These are phyloP conservation scores for Aspergillus intermedius DNA, from an alignment of 2,329 filamentous ascomycete genomes.

Conservation along the genomic window DNA sequence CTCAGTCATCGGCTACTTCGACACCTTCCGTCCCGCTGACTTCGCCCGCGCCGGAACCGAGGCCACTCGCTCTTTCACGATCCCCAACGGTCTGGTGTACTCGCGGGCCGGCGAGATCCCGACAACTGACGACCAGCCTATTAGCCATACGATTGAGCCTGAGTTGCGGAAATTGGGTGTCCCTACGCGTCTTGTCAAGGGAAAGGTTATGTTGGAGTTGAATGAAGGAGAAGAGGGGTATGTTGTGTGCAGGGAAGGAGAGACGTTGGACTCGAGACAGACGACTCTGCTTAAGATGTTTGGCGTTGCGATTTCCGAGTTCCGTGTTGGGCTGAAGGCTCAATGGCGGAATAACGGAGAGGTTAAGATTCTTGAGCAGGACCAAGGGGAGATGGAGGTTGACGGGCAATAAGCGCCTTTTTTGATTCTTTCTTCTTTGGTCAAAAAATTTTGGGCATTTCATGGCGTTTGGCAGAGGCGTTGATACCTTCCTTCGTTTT, in stretches of 20 bases:
- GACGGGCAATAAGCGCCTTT: conserved; percentile 25
- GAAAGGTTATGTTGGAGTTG: conserved; percentile 70
- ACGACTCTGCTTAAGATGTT: conserved; percentile 92
- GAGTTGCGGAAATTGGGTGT: conserved; percentile 83
- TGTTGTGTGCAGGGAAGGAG: conserved; percentile 75
- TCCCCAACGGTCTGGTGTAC: conserved; percentile 79
- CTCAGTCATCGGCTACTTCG: conserved; percentile 67
- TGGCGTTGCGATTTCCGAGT: conserved; percentile 82
- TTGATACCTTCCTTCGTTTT: conserved; percentile 16
- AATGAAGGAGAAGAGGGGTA: conserved; percentile 50
- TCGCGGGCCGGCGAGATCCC: conserved; percentile 71
- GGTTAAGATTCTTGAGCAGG: conserved; percentile 34
- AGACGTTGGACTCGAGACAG: conserved; percentile 82
- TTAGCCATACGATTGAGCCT: conserved; percentile 84
- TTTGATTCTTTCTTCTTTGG: conserved; percentile 14
- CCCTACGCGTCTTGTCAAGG: conserved; percentile 81
- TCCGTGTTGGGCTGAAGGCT: conserved; percentile 72
- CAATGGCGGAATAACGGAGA: conserved; percentile 43
- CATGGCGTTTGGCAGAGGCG: conserved; percentile 32
- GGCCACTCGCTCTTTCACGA: conserved; percentile 67
- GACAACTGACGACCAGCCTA: conserved; percentile 71
- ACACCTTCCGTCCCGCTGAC: conserved; percentile 66
- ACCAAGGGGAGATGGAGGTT: conserved; percentile 36
- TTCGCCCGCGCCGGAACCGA: conserved; percentile 81
- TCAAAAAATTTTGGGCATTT: conserved; percentile 30